phyloP scores from a whole-genome alignment of 176 grass and related monocot genomes.

The Zoysia pacifica region DNA sequence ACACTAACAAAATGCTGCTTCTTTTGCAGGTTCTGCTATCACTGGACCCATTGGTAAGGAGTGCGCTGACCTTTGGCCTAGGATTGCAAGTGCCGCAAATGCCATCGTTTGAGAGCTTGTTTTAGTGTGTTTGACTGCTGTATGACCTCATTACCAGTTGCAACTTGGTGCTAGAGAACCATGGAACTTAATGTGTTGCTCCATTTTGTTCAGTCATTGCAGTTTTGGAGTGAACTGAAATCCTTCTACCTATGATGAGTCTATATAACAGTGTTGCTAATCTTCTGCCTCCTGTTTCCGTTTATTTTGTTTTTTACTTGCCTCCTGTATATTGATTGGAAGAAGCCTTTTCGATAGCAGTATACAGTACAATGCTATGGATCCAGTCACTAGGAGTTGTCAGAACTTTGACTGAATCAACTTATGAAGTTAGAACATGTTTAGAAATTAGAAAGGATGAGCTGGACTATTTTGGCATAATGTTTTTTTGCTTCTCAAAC shows the following conservation, averaged over 20 bases:
- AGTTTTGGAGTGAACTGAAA: conserved; percentile 35
- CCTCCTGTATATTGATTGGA: too few relatives aligned
- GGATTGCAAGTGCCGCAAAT: conserved; percentile 67
- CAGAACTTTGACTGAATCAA: too few relatives aligned
- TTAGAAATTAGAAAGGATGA: too few relatives aligned
- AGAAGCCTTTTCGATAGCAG: too few relatives aligned
- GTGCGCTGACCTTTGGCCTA: conserved; percentile 68
- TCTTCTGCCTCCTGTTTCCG: background rate
- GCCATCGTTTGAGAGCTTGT: conserved; percentile 55
- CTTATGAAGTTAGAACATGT: too few relatives aligned
- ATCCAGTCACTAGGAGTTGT: too few relatives aligned
- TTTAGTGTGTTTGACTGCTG: background rate
- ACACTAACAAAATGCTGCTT: background rate
- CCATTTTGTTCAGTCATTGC: background rate
- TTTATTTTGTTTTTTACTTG: too few relatives aligned
- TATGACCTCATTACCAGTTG: conserved; percentile 13
- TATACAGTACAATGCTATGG: too few relatives aligned
- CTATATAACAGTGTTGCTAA: background rate
- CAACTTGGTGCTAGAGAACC: background rate
- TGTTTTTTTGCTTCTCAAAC: too few relatives aligned
- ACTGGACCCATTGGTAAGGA: conserved; percentile 64
- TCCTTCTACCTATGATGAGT: background rate
- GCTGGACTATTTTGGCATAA: too few relatives aligned
- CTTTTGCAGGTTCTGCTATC: conserved; percentile 53
- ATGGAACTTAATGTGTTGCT: background rate